These are phyloP conservation scores for Syzygium malaccense DNA, from an alignment of 441 rosid species.

Conservation along the genomic window DNA sequence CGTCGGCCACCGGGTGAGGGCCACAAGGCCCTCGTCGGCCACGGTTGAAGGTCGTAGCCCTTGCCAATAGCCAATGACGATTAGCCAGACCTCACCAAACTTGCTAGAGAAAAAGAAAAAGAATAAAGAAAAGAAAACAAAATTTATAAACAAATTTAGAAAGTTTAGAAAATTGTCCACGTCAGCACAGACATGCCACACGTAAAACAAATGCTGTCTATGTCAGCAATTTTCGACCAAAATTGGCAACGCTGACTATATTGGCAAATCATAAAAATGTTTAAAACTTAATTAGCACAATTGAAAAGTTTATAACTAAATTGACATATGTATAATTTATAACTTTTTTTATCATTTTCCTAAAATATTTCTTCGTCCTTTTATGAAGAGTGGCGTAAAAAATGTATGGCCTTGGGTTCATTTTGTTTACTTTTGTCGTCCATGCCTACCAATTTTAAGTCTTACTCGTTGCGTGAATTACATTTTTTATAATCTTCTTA, in stretches of 20 bases:
- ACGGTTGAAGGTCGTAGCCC: not conserved
- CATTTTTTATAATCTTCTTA: not conserved
- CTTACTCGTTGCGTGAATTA: not conserved
- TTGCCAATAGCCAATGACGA: fast-evolving
- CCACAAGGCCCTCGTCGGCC: fast-evolving
- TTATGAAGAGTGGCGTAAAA: not conserved
- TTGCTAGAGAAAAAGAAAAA: not conserved
- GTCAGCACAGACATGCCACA: no score
- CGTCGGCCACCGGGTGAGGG: no score
- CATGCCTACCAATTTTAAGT: not conserved
- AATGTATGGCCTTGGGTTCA: not conserved
- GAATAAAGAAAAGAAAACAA: no score
- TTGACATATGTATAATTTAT: not conserved
- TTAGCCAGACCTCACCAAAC: fast-evolving
- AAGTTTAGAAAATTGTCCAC: no score
- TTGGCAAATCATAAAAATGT: not conserved
- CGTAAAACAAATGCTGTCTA: not conserved
- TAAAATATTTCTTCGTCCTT: not conserved
- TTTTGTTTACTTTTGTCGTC: not conserved
- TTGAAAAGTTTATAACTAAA: not conserved
- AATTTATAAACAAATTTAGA: not conserved
- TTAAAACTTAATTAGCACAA: not conserved
- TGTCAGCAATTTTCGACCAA: fast-evolving
- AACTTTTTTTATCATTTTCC: not conserved
- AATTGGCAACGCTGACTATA: fast-evolving